Percentiles rank a stretch among this genome's conserved stretches.
phyloP scores from a whole-genome alignment of 2,329 filamentous ascomycete genomes.

The Cryoendolithus antarcticus region DNA sequence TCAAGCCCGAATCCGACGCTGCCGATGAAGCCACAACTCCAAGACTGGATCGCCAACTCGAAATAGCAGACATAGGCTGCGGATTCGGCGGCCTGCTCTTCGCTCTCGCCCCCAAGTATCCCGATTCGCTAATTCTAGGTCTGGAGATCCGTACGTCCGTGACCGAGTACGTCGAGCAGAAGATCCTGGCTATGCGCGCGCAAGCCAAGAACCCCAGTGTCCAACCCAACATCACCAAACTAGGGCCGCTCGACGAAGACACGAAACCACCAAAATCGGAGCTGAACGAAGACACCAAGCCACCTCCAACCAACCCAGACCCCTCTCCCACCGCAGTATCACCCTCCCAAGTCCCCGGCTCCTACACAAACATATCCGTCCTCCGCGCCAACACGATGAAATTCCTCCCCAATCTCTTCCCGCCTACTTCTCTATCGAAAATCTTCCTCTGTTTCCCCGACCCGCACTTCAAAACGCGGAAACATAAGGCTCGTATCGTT shows the following conservation, averaged over 20 bases:
- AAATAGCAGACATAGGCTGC: conserved; percentile 93
- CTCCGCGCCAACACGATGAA: conserved; percentile 96
- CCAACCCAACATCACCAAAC: conserved; percentile 25
- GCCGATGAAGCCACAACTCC: conserved; percentile 9
- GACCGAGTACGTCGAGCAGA: conserved; percentile 78
- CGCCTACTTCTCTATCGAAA: conserved; percentile 66
- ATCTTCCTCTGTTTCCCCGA: conserved; percentile 98
- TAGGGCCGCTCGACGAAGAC: conserved; percentile 3
- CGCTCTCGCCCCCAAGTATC: conserved; percentile 68
- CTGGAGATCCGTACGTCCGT: conserved; percentile 90
- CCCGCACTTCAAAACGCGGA: conserved; percentile 92
- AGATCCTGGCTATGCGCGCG: conserved; percentile 66
- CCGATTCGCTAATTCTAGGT: conserved; percentile 71
- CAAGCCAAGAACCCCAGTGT: conserved; percentile 34
- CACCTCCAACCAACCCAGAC: no score
- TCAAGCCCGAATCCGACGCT: conserved; percentile 1
- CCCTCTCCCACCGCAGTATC: no score
- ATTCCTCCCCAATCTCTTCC: conserved; percentile 96
- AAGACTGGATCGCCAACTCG: conserved; percentile 44
- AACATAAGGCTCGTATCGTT: conserved; percentile 94
- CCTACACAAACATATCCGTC: conserved; percentile 36
- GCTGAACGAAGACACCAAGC: background rate
- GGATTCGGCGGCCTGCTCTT: conserved; percentile 88
- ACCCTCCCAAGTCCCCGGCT: no score
- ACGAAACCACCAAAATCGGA: conserved; percentile 1